phyloP scores from a whole-genome alignment of 768 basidiomycete genomes.

The Amyloporia xantha region DNA sequence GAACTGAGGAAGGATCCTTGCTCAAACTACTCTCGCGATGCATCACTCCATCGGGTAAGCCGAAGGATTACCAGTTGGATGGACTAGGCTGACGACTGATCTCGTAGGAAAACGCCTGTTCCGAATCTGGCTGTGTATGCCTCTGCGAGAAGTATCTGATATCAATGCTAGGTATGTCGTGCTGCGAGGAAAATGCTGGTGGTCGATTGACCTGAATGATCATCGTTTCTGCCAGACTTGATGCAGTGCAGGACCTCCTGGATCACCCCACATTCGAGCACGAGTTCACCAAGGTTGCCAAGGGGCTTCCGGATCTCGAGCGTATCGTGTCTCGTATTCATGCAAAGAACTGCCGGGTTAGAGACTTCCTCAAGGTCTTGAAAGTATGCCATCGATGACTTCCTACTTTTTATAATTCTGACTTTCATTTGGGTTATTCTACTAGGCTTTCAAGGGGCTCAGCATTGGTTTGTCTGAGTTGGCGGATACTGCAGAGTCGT shows the following conservation, averaged over 20 bases:
- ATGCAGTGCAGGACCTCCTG: slow-evolving; percentile 91
- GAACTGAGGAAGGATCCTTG: slow-evolving; percentile 86
- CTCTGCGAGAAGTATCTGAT: slow-evolving; percentile 69
- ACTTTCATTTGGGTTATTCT: not conserved
- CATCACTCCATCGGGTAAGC: slow-evolving; percentile 83
- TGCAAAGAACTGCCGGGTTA: slow-evolving; percentile 82
- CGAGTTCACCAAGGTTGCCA: slow-evolving; percentile 68
- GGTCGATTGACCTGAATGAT: too few species aligned
- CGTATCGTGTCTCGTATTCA: slow-evolving; percentile 94
- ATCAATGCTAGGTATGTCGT: slow-evolving; percentile 78
- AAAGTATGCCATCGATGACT: slow-evolving; percentile 34
- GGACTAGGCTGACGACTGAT: slow-evolving; percentile 6
- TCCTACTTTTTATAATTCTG: not conserved
- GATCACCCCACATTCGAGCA: slow-evolving; percentile 69
- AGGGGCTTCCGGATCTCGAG: slow-evolving; percentile 86
- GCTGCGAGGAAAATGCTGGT: not conserved
- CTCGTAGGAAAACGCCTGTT: slow-evolving; percentile 86
- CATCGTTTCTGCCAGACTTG: slow-evolving; percentile 48
- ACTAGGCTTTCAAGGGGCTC: slow-evolving; percentile 69
- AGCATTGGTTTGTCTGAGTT: slow-evolving; percentile 60
- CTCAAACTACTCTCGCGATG: slow-evolving; percentile 78
- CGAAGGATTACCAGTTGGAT: slow-evolving; percentile 1
- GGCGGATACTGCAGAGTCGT: slow-evolving; percentile 58
- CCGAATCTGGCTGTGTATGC: slow-evolving; percentile 94
- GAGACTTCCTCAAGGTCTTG: slow-evolving; percentile 83